These are phyloP conservation scores for Trapa incisa DNA, from an alignment of 345 rosid species.

Conservation along the genomic window DNA sequence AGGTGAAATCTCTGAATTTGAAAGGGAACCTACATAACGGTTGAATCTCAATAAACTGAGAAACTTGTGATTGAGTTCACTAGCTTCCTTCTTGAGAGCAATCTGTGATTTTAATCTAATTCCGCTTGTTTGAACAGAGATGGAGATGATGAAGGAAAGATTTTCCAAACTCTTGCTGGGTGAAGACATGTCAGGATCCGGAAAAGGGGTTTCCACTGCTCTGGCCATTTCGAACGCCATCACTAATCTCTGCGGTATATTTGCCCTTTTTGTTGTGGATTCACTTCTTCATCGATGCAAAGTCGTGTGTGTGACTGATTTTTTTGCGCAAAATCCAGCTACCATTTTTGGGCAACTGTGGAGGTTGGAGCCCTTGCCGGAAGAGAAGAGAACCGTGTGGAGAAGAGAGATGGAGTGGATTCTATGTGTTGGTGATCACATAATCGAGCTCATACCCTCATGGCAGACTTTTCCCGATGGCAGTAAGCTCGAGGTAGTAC, in stretches of 20 bases:
- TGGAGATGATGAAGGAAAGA: conserved; percentile 93
- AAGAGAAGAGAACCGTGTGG: conserved; percentile 86
- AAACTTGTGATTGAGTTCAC: background rate
- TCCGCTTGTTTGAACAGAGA: conserved; percentile 26
- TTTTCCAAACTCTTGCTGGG: conserved; percentile 88
- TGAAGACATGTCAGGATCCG: conserved; percentile 97
- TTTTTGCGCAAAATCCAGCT: conserved; percentile 27
- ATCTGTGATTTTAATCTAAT: background rate
- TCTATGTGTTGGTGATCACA: conserved; percentile 74
- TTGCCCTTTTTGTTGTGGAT: background rate
- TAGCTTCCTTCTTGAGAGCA: background rate
- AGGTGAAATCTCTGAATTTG: too few relatives aligned
- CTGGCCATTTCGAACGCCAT: conserved; percentile 87
- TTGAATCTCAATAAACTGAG: background rate
- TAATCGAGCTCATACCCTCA: conserved; percentile 82
- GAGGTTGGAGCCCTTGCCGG: conserved; percentile 74
- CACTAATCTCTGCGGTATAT: conserved; percentile 79
- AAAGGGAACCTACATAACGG: background rate
- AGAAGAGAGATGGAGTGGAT: conserved; percentile 88
- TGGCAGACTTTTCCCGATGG: conserved; percentile 93
- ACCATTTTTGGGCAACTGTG: conserved; percentile 87
- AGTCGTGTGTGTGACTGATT: background rate
- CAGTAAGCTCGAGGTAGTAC: conserved; percentile 88
- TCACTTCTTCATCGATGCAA: background rate
- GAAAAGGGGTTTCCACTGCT: conserved; percentile 85